A percentile compares a stretch with the other conserved stretches of the same genome.
Conservation (phyloP, 1,284 basidiomycete genomes). For the Cutaneotrichosporon daszewskae region DNA sequence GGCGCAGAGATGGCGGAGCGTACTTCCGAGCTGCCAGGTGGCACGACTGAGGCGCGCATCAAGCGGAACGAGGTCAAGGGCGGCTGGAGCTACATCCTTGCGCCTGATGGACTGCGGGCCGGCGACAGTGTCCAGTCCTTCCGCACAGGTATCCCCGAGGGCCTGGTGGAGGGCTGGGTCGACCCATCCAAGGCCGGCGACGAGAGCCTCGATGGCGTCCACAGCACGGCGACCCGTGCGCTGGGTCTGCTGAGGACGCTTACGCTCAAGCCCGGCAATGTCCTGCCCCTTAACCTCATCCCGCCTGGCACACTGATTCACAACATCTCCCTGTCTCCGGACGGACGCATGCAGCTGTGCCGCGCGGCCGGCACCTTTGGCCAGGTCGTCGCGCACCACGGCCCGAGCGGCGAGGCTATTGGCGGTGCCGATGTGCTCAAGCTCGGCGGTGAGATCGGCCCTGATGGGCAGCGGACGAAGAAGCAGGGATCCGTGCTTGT, state of each 20-base stretch:
- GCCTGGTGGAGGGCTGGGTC: conserved; percentile 62
- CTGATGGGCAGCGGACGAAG: conserved; percentile 19
- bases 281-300: conserved; percentile 83
- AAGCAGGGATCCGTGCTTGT: conserved; percentile 56
- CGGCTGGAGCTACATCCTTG: conserved; percentile 75
- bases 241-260: conserved; percentile 78
- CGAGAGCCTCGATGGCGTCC: conserved; percentile 52
- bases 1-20: conserved; percentile 31
- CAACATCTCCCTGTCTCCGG: conserved; percentile 69
- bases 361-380: conserved; percentile 85
- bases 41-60: conserved; percentile 9
- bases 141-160: conserved; percentile 70
- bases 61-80: conserved; percentile 35
- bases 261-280: conserved; percentile 87
- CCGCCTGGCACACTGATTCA: conserved; percentile 89
- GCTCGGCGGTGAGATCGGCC: conserved; percentile 29
- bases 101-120: conserved; percentile 79
- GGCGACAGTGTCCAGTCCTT: conserved; percentile 88
- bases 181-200: conserved; percentile 31
- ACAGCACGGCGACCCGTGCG: conserved; percentile 48
- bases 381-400: conserved; percentile 65
- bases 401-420: conserved; percentile 48
- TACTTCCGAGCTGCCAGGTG: conserved; percentile 11
- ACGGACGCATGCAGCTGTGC: conserved; percentile 74
- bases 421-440: conserved; percentile 37